A percentile compares a stretch with the other conserved stretches of the same genome.
Evolutionary conservation across 305 asterid species (phyloP).

Genomic region (Stenogyne calaminthoides): DNA sequence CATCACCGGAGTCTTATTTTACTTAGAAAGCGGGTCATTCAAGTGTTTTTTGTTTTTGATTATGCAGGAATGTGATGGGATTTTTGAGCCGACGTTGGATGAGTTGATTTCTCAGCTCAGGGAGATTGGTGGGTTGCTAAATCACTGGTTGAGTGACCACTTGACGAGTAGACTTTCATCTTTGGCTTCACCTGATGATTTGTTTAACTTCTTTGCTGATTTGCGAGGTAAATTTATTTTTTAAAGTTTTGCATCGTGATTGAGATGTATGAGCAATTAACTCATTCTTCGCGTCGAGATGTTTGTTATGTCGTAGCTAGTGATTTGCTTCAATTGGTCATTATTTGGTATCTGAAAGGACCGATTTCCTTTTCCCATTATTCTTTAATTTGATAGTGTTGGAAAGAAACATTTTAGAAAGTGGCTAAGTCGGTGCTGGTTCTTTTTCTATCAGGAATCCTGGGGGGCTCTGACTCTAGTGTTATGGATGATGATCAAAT

Average conservation of each 20-base stretch:
- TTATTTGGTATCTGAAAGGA: slow-evolving; percentile 1
- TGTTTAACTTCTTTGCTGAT: slow-evolving; percentile 78
- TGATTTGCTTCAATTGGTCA: slow-evolving; percentile 12
- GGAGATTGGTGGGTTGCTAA: slow-evolving; percentile 62
- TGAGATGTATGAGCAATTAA: slow-evolving; percentile 9
- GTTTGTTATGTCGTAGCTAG: not conserved
- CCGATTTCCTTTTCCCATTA: not conserved
- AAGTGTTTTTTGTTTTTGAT: slow-evolving; percentile 8
- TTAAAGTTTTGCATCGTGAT: no score
- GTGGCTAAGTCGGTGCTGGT: slow-evolving; percentile 8
- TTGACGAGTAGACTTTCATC: slow-evolving; percentile 62
- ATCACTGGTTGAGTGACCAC: slow-evolving; percentile 74
- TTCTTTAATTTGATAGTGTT: not conserved
- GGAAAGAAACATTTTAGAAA: slow-evolving; percentile 12
- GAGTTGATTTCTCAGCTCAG: slow-evolving; percentile 59
- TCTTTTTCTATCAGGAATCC: slow-evolving; percentile 49
- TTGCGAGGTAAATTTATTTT: slow-evolving; percentile 58
- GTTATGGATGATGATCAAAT: slow-evolving; percentile 86
- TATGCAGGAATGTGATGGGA: slow-evolving; percentile 66
- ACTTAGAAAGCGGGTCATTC: not conserved
- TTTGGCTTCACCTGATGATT: slow-evolving; percentile 74
- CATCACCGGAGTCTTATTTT: not conserved
- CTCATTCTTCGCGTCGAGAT: not conserved
- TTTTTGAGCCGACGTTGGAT: slow-evolving; percentile 81
- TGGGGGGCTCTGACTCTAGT: slow-evolving; percentile 67